Evolutionary conservation across 2,329 filamentous ascomycete genomes (phyloP).

Genomic region (Dothideomycetes sp.): DNA sequence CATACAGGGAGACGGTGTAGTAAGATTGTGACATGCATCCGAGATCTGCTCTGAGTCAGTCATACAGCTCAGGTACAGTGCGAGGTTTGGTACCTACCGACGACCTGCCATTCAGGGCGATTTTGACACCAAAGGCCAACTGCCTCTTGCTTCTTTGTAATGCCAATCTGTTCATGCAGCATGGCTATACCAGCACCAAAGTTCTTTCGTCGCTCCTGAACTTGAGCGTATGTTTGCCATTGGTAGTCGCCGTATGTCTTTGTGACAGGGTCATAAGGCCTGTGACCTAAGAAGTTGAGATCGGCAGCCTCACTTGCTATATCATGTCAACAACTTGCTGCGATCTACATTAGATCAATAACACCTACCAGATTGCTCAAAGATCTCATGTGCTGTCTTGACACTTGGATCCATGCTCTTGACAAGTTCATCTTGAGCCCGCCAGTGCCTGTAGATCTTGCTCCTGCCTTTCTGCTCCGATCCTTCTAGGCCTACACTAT

Average conservation of each 20-base stretch:
- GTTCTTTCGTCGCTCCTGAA: slow-evolving; percentile 8
- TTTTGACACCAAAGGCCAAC: slow-evolving; percentile 11
- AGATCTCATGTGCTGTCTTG: slow-evolving; percentile 66
- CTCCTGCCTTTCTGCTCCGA: neutral
- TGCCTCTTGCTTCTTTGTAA: slow-evolving; percentile 8
- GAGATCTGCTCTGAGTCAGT: slow-evolving; percentile 4
- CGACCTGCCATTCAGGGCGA: slow-evolving; percentile 10
- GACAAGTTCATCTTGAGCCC: neutral
- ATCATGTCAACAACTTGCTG: too few species aligned
- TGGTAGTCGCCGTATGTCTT: slow-evolving; percentile 9
- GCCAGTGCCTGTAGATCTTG: neutral
- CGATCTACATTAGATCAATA: too few species aligned
- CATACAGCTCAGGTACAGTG: slow-evolving; percentile 4
- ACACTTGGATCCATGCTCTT: neutral
- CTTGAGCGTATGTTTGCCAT: slow-evolving; percentile 8
- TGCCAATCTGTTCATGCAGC: slow-evolving; percentile 8
- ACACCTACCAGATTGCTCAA: slow-evolving; percentile 49
- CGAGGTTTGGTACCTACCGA: slow-evolving; percentile 5
- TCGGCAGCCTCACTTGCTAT: too few species aligned
- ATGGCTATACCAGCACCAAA: slow-evolving; percentile 8
- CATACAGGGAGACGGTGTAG: slow-evolving; percentile 10
- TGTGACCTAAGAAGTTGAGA: slow-evolving; percentile 9
- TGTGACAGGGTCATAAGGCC: slow-evolving; percentile 8
- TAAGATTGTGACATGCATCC: slow-evolving; percentile 9
- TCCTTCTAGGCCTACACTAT: neutral